Evolutionary conservation across 805 yeast species (phyloP).

Genomic region (Metschnikowia sp.): DNA sequence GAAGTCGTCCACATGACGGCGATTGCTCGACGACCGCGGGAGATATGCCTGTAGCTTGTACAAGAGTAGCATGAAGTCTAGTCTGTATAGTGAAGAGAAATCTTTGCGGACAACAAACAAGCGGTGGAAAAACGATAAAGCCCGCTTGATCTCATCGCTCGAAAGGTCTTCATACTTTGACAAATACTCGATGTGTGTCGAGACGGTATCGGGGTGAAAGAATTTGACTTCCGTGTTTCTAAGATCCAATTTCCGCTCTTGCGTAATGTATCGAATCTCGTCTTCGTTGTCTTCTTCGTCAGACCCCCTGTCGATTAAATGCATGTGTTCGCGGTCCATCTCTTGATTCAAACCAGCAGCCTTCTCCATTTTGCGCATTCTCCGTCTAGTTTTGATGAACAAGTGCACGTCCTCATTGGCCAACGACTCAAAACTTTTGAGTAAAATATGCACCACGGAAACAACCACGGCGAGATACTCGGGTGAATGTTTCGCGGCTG

Average conservation of each 20-base stretch:
- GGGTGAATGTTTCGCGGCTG: conserved; percentile 61
- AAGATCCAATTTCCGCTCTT: conserved; percentile 48
- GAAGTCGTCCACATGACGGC: conserved; percentile 64
- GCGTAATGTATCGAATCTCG: conserved; percentile 33
- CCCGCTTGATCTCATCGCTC: conserved; percentile 56
- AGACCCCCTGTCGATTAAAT: conserved; percentile 18
- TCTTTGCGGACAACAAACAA: conserved; percentile 59
- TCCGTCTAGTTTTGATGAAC: conserved; percentile 46
- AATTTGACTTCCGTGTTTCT: conserved; percentile 41
- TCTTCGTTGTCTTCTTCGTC: conserved; percentile 29
- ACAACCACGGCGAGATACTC: conserved; percentile 58
- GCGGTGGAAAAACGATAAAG: conserved; percentile 68
- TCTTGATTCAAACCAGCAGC: conserved; percentile 17
- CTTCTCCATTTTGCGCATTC: conserved; percentile 29
- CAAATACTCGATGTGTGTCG: conserved; percentile 62
- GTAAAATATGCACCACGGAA: conserved; percentile 59
- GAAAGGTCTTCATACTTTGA: conserved; percentile 59
- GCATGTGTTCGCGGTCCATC: conserved; percentile 17
- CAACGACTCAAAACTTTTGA: conserved; percentile 66
- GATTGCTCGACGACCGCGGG: conserved; percentile 41
- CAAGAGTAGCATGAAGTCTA: conserved; percentile 70
- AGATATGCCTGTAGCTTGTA: conserved; percentile 47
- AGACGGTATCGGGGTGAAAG: conserved; percentile 56
- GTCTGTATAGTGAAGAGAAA: conserved; percentile 55
- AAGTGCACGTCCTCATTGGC: conserved; percentile 53